These are phyloP conservation scores for Hansenula anomala DNA, from an alignment of 1,139 yeast genomes.

Conservation along the genomic window DNA sequence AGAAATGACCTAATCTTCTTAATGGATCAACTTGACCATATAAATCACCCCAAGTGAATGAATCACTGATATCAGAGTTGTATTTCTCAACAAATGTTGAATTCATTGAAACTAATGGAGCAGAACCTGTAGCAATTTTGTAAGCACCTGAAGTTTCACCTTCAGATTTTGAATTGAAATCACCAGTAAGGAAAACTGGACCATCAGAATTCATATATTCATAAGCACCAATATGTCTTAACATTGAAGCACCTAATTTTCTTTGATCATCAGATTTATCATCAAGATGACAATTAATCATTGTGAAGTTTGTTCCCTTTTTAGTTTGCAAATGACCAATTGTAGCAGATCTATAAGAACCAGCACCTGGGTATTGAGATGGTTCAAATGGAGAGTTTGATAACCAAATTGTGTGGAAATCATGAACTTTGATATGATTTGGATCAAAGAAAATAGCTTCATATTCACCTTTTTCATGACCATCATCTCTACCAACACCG, in stretches of 20 bases:
- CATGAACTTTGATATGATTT: constrained; percentile 27
- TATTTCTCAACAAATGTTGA: constrained; percentile 18
- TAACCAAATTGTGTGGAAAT: constrained; percentile 40
- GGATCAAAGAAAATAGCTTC: constrained; percentile 39
- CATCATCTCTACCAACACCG: constrained; percentile 49
- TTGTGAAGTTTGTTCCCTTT: constrained; percentile 27
- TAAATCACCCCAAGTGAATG: constrained; percentile 24
- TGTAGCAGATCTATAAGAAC: constrained; percentile 38
- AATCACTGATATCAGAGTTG: constrained; percentile 5
- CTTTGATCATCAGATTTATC: constrained; percentile 38
- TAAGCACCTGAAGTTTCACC: constrained; percentile 30
- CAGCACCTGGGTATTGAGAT: constrained; percentile 40
- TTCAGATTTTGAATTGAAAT: constrained; percentile 33
- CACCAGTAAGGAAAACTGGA: constrained; percentile 35
- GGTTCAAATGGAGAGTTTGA: constrained; percentile 38
- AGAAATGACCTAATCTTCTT: constrained; percentile 26
- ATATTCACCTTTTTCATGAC: constrained; percentile 38
- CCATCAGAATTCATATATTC: constrained; percentile 27
- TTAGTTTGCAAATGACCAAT: constrained; percentile 28
- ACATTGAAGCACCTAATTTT: constrained; percentile 30
- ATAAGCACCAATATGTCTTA: constrained; percentile 26
- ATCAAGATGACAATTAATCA: constrained; percentile 42
- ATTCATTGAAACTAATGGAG: constrained; percentile 23
- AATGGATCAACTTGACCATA: constrained; percentile 15
- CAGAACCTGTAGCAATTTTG: constrained; percentile 26